Conservation (phyloP, 169 alveolate genomes). For the Miamiensis avidus region DNA sequence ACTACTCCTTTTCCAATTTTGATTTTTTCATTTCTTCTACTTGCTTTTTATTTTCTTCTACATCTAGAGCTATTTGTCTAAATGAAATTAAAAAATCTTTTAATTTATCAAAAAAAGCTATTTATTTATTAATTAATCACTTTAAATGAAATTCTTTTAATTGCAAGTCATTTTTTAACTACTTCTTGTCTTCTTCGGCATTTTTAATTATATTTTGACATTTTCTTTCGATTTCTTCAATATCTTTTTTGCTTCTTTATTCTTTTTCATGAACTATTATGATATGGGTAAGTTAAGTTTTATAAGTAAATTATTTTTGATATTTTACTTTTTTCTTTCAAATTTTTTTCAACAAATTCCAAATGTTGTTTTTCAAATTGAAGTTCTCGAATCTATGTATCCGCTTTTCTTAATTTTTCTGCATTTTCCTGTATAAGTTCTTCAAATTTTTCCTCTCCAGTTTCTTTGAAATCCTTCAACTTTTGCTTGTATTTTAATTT, state of each 20-base stretch:
- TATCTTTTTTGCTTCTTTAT: not conserved
- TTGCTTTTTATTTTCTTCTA: not conserved
- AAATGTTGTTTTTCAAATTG: not conserved
- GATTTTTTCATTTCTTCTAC: not conserved
- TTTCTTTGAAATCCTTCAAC: not conserved
- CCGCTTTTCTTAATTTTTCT: not conserved
- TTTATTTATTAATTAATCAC: too few relatives aligned
- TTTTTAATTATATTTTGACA: too few relatives aligned
- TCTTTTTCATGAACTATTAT: not conserved
- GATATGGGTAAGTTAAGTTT: too few relatives aligned
- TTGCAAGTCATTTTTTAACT: not conserved
- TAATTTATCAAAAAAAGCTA: too few relatives aligned
- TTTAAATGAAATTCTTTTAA: not conserved
- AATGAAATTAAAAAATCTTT: too few relatives aligned
- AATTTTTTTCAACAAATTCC: not conserved
- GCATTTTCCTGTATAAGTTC: not conserved
- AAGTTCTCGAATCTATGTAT: not conserved
- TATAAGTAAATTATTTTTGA: too few relatives aligned
- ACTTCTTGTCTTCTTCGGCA: not conserved
- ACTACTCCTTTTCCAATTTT: not conserved
- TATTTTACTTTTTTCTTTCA: not conserved
- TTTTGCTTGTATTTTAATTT: too few relatives aligned
- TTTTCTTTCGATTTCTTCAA: not conserved
- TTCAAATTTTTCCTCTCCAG: not conserved
- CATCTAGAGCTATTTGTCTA: too few relatives aligned